Base-by-base conservation (phyloP, 805 yeast genomes). In the Pichia gijzeniarum region DNA sequence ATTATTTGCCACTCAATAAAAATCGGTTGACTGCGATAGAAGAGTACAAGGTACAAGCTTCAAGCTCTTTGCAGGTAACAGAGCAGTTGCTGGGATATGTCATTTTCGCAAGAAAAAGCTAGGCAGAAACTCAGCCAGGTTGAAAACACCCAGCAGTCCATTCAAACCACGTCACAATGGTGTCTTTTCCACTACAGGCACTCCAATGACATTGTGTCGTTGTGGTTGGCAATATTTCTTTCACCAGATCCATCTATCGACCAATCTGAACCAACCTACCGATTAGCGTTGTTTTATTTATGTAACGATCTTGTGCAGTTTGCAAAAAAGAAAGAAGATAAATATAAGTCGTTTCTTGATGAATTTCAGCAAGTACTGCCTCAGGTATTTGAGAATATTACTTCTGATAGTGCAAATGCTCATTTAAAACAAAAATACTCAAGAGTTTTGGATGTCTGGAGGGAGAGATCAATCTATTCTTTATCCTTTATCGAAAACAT, bases 301-400 rank as follows among this genome's bases (percentile, higher is more conserved):
- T 82, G 84, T 42, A 87, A 87, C 60, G 96, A 87, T 53, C 80
- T 87, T 19, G 82, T 86, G 1, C 96, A 87, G 62, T 84, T 84
- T 58, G 78, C 89, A 3, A 71, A 80, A 48, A 79, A 82, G 30
- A 77, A 79, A 54, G 71, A 75, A 35, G 38, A 38, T 48, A 78
- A 75, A 55, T 57, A 55, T 45, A 65, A 66, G 4, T 85, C 78
- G 40, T 81, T 82, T 52, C 62, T 82, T 3, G 65, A 62, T 8
- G 80, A 78, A 3, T 87, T 85, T 62, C 71, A 77, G 12, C 57
- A 60, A 1, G 73, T 72, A 3, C 57, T 81, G 35, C 77, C 79
- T 1, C 42, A 47, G 1, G 71, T 72, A 1, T 51, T 80, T 40
- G 47, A 49, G 56, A 9, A 34, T 54, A 4, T 58, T 72, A 9